Evolutionary conservation across 768 basidiomycete genomes (phyloP), one percentile per base, ranked within the genome.

Genomic region (Suillus lakei): DNA sequence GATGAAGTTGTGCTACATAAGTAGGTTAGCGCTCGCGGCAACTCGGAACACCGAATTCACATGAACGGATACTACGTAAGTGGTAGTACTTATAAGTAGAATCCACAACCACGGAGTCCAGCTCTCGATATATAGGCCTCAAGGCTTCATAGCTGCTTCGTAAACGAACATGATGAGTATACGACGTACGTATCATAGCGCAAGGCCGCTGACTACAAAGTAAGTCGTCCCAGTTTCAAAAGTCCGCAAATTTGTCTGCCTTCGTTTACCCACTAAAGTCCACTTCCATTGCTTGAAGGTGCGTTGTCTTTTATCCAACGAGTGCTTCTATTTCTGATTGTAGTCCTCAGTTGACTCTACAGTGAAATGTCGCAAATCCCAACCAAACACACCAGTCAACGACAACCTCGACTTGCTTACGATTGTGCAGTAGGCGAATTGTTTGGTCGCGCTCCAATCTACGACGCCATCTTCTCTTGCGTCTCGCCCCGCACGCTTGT

Each of bases 401-500:
- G 23, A 36, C 34, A 9, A 18, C 38, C 56, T 39, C 56, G 38
- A 16, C 18, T 58, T 58, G 56, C 56, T 5, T 4, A 39, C 26
- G 56, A 58, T 28, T 58, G 56, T 12, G 23, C 26, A 18, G 16
- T 28, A 39, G 56, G 56, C 30, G 60, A 63, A 54, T 2, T 66
- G 23, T 66, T 67, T 43, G 34, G 59, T 58, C 56, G 64, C 5
- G 44, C 64, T 36, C 63, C 64, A 55, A 30, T 65, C 15, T 65
- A 65, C 21, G 62, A 64, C n/a, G 18, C 63, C 10, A 65, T 65
- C 23, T 65, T 65, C 64, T 51, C 61, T 30, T 36, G 55, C 28
- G 56, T 75, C 15, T 67, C 68, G 36, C 73, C 72, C 4, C 63
- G 30, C 32, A 67, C 71, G 23, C 68, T 77, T 9, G 34, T 69